A percentile compares a stretch with the other conserved stretches of the same genome.
phyloP scores from a whole-genome alignment of 495 filamentous ascomycete species.

The Trypethelium eluteriae region DNA sequence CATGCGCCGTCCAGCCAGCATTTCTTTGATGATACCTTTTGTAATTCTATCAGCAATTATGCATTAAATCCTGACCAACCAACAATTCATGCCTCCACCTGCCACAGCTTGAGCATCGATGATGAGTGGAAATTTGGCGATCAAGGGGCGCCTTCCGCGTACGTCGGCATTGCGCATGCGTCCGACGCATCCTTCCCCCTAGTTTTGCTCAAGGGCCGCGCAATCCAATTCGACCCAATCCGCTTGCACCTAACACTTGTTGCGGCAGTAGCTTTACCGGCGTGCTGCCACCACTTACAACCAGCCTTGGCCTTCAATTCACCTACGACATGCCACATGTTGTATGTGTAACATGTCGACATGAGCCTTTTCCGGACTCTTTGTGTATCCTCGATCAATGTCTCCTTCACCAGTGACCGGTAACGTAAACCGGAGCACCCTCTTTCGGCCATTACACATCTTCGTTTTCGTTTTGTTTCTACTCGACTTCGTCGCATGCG shows the following conservation, averaged over 20 bases:
- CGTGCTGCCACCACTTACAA: not conserved
- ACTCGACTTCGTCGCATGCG: not conserved
- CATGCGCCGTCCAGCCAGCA: not conserved
- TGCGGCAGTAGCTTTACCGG: not conserved
- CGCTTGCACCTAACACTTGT: conserved; percentile 1
- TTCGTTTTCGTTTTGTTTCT: not conserved
- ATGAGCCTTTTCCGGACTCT: not conserved
- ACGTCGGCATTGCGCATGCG: not conserved
- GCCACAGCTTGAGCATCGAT: not conserved
- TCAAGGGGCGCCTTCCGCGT: not conserved
- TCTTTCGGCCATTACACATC: not conserved
- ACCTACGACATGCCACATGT: conserved; percentile 9
- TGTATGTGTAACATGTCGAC: conserved; percentile 1
- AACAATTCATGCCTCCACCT: too few species aligned
- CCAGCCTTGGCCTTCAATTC: not conserved
- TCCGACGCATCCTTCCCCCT: not conserved
- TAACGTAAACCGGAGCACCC: not conserved
- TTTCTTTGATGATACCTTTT: not conserved
- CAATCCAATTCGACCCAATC: not conserved
- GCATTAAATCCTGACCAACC: too few species aligned
- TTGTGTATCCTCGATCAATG: conserved; percentile 9
- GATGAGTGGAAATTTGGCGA: not conserved
- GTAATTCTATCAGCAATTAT: not conserved
- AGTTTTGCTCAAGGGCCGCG: not conserved
- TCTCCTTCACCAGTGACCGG: conserved; percentile 1